Base-by-base conservation (phyloP, 768 basidiomycete genomes). In the Clitopilus passeckerianus region DNA sequence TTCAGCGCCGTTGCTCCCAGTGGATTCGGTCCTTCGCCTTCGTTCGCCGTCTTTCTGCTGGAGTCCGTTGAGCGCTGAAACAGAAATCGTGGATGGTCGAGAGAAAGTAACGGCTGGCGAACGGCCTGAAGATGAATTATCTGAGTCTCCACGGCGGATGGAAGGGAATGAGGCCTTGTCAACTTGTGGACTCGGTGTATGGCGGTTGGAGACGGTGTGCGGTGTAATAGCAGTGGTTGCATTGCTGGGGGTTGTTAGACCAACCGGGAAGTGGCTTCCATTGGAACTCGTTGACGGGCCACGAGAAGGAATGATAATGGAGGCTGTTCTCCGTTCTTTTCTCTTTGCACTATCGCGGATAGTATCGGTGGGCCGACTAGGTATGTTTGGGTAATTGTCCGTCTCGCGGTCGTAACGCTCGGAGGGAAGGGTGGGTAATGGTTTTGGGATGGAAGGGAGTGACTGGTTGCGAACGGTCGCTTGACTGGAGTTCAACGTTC, bases 171-270 rank as follows among this genome's bases (percentile, higher is more conserved):
- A 57, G 14, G 74, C 64, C 12, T 59, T 55, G 9, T 63, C 62
- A 2, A 18, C 22, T n/a, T 50, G 46, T 3, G 46, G 46, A 50
- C 46, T 50, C 0, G 62, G 20, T 59, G 61, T 72, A 30, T 75
- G 74, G 6, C 78, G 71, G 60, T 78, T 80, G 4, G 84, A 82
- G 5, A 85, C 86, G 0, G 86, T 90, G 62, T 87, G 85, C 0
- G 82, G 70, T 1, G 87, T 88, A 12, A 90, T 58, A 15, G 86
- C 86, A 16, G 88, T 91, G 35, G 89, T 90, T 0, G 86, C 76
- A 59, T 78, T 82, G 50, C 70, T 72, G 0, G 83, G 79, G 0
- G 82, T 81, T 2, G 81, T 83, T 34, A 86, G 67, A 8, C 61
- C 60, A 7, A 78, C 64, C 9, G 84, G 77, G 53, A 82, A 62